These are phyloP conservation scores for Eragrostis tef DNA, from an alignment of 202 grass and related monocot genomes.

Conservation along the genomic window DNA sequence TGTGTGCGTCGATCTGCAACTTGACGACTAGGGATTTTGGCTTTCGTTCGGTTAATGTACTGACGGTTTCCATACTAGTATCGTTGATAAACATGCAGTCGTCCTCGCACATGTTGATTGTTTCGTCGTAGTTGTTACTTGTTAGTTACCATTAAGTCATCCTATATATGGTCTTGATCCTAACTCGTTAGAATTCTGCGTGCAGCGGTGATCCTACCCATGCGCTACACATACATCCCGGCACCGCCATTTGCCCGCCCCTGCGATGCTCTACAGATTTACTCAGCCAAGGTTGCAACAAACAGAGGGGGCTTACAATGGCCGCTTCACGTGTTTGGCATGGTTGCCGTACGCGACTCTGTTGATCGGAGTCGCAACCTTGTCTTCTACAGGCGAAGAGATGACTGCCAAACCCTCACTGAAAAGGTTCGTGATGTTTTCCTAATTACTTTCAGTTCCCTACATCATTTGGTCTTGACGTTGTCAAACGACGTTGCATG, in stretches of 20 bases:
- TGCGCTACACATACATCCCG: not conserved
- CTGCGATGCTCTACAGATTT: not conserved
- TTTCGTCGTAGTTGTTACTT: not conserved
- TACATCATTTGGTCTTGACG: no score
- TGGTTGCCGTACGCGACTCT: not conserved
- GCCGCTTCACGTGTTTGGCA: not conserved
- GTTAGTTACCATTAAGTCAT: not conserved
- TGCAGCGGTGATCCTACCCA: not conserved
- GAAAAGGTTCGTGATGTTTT: not conserved
- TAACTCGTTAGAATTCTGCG: not conserved
- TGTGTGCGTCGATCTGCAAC: no score
- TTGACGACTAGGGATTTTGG: no score
- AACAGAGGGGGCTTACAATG: not conserved
- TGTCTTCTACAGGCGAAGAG: not conserved
- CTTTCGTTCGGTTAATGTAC: no score
- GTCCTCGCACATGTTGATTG: not conserved
- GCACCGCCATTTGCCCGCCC: not conserved
- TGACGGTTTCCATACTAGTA: no score
- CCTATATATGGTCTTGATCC: not conserved
- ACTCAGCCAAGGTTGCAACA: not conserved
- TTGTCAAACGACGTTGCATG: not conserved
- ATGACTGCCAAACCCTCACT: not conserved
- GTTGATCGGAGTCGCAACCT: not conserved
- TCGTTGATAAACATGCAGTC: no score
- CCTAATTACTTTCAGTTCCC: no score